Evolutionary conservation across 208 protist genomes (phyloP), one percentile per base, ranked within the genome.

Genomic region (Trypanosoma brucei): DNA sequence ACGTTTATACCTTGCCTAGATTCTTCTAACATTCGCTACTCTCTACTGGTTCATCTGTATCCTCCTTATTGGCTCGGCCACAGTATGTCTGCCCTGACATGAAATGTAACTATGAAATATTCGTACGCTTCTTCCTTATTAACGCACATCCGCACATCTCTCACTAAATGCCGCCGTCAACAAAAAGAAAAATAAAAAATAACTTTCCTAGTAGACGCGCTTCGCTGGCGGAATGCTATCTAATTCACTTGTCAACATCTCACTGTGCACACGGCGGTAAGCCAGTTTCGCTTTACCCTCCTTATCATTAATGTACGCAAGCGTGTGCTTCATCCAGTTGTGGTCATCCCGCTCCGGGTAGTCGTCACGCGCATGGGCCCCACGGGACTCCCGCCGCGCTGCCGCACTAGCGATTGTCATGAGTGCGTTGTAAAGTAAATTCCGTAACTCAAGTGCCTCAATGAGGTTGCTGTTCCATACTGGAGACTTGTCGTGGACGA

Each of bases 241-340:
- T 9, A 96, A 60, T 74, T 98, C 96, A 68, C 81, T 95, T 58
- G 92, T 96, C 31, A 98, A 69, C 67, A 85, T 97, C 54, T 97
- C 77, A 35, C 75, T 79, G 64, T 97, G 90, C 46, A 98, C 97
- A 5, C 89, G 81, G 64, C 97, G 85, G 84, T 99, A 98, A 33
- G 91, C 87, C 7, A 98, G 80, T 30, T 75, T 79, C 8, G 97
- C 91, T 55, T 97, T 92, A 62, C 91, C 93, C 59, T 64, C 91
- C 36, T 91, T 70, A 55, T 91, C 80, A 75, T 98, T 94, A 2
- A 98, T 68, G 69, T 90, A 99, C 7, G 93, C 89, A 14, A 99
- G 81, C 0, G 98, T 98, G 84, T 99, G 98, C 84, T 99, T 99
- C 93, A 99, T 98, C 98, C 98, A 99, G 72, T 99, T 96, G 59